phyloP scores from a whole-genome alignment of 805 yeast species.

The Metschnikowia sp. region DNA sequence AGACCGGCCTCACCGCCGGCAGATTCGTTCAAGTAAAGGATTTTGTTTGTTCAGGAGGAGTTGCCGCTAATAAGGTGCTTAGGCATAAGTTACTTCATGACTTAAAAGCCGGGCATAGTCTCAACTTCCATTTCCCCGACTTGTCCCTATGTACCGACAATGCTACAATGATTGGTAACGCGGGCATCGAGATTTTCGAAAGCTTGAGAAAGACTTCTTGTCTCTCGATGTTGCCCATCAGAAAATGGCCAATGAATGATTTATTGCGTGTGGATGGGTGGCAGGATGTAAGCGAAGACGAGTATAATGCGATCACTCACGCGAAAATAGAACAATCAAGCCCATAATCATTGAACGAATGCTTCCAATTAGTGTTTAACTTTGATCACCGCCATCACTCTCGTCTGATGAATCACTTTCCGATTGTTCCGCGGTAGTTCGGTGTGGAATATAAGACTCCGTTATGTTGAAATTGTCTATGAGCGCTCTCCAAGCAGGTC shows the following conservation, averaged over 20 bases:
- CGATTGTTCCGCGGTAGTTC: constrained; percentile 22
- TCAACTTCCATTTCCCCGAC: constrained; percentile 63
- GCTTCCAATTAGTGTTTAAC: not conserved
- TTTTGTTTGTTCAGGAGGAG: constrained; percentile 92
- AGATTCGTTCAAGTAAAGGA: constrained; percentile 43
- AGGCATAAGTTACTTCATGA: constrained; percentile 45
- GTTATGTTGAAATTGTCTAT: constrained; percentile 54
- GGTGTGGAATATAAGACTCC: constrained; percentile 48
- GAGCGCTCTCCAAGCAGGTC: constrained; percentile 59
- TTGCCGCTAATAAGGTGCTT: constrained; percentile 68
- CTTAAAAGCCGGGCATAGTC: constrained; percentile 20
- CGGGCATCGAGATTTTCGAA: constrained; percentile 87
- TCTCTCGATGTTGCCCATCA: constrained; percentile 56
- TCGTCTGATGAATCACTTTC: constrained; percentile 3
- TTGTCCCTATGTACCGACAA: constrained; percentile 83
- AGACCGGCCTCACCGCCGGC: constrained; percentile 26
- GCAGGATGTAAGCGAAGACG: constrained; percentile 23
- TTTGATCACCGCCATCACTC: not conserved
- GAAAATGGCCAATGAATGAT: constrained; percentile 79
- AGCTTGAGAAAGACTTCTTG: constrained; percentile 44
- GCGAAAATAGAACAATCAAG: constrained; percentile 8
- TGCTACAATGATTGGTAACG: constrained; percentile 97
- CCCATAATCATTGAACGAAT: not conserved
- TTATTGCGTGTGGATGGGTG: constrained; percentile 51
- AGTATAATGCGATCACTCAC: constrained; percentile 3